These are phyloP conservation scores for Aegle marmelos DNA, from an alignment of 345 rosid genomes.

Conservation along the genomic window DNA sequence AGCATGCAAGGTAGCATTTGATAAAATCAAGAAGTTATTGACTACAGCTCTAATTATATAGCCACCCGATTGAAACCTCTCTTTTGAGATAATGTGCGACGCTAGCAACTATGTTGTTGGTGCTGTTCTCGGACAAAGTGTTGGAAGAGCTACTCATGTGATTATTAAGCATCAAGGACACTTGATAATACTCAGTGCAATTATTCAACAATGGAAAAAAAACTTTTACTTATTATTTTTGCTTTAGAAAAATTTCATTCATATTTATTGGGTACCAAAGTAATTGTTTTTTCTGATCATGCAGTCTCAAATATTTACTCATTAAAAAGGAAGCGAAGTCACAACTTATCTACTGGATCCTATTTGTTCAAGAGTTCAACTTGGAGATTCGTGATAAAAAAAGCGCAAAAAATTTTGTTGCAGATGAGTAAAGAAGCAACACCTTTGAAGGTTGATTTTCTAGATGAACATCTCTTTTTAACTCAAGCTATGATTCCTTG, in stretches of 20 bases:
- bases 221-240: neutral
- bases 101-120: neutral
- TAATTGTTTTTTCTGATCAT: neutral
- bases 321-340: neutral
- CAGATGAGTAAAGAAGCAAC: no score
- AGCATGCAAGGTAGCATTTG: no score
- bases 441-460: neutral
- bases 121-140: neutral
- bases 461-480: neutral
- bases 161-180: neutral
- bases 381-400: no score
- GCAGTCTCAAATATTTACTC: neutral
- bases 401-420: no score
- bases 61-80: neutral
- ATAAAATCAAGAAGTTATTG: neutral
- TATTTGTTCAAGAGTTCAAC: no score
- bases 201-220: neutral
- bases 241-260: no score
- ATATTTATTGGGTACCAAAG: neutral
- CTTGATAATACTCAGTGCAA: neutral
- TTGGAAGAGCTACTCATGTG: neutral
- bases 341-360: neutral
- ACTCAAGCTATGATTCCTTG: neutral
- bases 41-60: neutral
- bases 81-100: neutral